Base-by-base conservation (phyloP, 202 grass and related monocot species). In the Panicum virgatum region DNA sequence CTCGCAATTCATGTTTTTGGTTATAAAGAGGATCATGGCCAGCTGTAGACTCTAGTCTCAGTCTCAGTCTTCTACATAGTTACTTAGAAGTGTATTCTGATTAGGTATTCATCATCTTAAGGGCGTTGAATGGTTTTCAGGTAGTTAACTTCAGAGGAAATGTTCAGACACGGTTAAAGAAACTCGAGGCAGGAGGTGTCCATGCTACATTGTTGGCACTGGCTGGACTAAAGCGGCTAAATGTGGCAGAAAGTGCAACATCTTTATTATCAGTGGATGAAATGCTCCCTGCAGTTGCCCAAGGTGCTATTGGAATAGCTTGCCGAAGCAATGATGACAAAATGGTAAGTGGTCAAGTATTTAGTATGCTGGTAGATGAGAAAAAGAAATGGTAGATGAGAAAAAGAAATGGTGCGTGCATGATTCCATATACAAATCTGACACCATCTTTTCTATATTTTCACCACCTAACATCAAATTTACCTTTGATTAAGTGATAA, bases 101-200 rank as follows among this genome's bases (percentile, higher is more conserved):
- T 81, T 87, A 63, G 39, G 53, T 40, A 57, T 57, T 80, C 75
- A n/a, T n/a, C n/a, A 36, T 61, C 67, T 79, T 19, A 87, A 80
- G 18, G 26, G 18, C 32, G 48, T 40, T 79, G 12, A 38, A 61
- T 75, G 27, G 0, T 80, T 90, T 89, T 73, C 86, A 96, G 96
- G 96, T 99, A 66, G 93, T 96, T 80, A 99, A 96, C 74, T 94
- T 99, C 81, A 93, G 96, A 89, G 93, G 96, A 86, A 99, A 96
- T 87, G 96, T 94, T 62, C 96, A 99, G 66, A 99, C 92, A 79
- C 81, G 96, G 47, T 76, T 99, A 68, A 96, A 87, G 74, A 99
- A 99, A 83, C 91, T 99, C 6, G 79, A 84, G 51, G 93, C 89
- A 90, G 91, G 87, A 63, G 87, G 90, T 76, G 96, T 99, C 34